phyloP scores from a whole-genome alignment of 2,329 filamentous ascomycete species.

The Venturia effusa region DNA sequence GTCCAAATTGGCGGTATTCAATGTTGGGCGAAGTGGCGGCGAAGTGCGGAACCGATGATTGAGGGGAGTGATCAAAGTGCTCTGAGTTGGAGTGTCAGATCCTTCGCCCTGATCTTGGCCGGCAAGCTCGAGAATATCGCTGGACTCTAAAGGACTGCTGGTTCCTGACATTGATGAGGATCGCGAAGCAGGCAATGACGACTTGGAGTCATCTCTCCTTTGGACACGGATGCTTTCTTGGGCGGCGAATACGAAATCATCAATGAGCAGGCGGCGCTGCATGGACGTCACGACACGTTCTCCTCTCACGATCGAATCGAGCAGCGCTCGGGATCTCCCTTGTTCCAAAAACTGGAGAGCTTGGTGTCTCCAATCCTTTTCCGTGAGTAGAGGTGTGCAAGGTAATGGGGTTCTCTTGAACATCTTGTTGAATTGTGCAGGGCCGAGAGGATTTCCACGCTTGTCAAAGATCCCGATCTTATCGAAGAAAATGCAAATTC shows the following conservation, averaged over 20 bases:
- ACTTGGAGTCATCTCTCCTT: neutral
- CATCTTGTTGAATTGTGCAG: neutral
- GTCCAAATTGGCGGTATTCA: neutral
- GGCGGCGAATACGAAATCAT: constrained; percentile 1
- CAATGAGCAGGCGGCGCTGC: neutral
- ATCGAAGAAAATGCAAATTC: constrained; percentile 12
- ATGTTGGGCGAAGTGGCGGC: constrained; percentile 1
- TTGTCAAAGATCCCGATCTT: neutral
- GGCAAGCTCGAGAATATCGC: neutral
- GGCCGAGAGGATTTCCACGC: neutral
- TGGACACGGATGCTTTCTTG: neutral
- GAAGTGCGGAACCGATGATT: neutral
- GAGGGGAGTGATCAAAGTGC: neutral
- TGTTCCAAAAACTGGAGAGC: constrained; percentile 13
- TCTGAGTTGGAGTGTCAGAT: neutral
- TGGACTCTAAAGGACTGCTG: neutral
- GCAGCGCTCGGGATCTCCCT: constrained; percentile 11
- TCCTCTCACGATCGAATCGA: constrained; percentile 12
- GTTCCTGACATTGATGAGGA: neutral
- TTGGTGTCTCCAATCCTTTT: constrained; percentile 12
- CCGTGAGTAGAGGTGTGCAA: constrained; percentile 5
- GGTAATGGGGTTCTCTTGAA: neutral
- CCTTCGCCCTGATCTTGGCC: neutral
- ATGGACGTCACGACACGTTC: neutral
- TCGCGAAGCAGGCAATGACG: neutral